Evolutionary conservation across 1,139 yeast species (phyloP), one percentile per base, ranked within the genome.

Genomic region (Yamadazyma diddensiae): DNA sequence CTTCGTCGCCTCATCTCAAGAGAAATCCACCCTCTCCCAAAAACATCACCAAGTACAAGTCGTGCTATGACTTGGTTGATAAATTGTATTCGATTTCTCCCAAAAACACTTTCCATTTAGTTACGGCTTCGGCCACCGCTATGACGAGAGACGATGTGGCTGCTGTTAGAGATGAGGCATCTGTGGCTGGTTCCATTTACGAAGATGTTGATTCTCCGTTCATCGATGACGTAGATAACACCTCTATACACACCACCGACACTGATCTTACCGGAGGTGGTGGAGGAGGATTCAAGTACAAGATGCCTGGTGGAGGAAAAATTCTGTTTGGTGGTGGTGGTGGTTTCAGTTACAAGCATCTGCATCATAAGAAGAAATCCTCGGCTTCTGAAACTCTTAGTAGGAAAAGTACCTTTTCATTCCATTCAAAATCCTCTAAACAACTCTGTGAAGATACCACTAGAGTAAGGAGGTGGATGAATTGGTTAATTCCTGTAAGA

Each of bases 11-110:
- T 3, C 21, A 21, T 7, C 21, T 36, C 18, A 21, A 23, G 7
- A 23, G 28, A 14, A 29, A 36, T 3, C 18, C 9, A 6, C 19
- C 26, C 21, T 29, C 33, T 9, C 30, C 36, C 1, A 26, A 26
- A 15, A 25, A 26, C 18, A 24, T 34, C 16, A 30, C 22, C 14
- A 41, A 45, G 24, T 47, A 44, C 31, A 49, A 49, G 24, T 51
- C 62, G 6, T 52, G 59, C 33, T 52, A 52, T 30, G 50, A 53
- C 17, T 41, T 62, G 33, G 58, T 65, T 16, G 70, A 65, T 33
- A 59, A 54, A 34, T 44, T 65, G 24, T 65, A 64, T 37, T 59
- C 71, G 0, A 65, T 66, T 2, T 63, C 70, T 2, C 73, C 73
- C 0, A 62, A 52, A 33, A 63, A 64, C 34, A 65, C 72, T 0